phyloP scores from a whole-genome alignment of 345 rosid genomes.

The Corchorus capsularis region DNA sequence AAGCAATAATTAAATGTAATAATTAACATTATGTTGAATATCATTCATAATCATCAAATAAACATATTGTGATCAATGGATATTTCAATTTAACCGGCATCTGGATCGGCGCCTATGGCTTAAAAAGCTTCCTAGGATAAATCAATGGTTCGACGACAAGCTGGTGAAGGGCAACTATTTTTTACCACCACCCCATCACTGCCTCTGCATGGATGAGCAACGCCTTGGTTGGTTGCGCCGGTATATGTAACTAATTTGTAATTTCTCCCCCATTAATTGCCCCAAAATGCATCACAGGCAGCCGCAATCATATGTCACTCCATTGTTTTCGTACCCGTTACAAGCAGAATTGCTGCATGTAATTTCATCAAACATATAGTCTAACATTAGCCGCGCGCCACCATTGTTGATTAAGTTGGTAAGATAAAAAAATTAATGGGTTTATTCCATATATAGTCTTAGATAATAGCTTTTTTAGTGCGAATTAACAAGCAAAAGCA shows the following conservation, averaged over 20 bases:
- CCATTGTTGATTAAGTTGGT: too few relatives aligned
- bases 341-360: conserved; percentile 24
- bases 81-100: conserved; percentile 22
- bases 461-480: too few relatives aligned
- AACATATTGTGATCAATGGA: conserved; percentile 15
- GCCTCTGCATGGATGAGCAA: conserved; percentile 25
- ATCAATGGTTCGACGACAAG: conserved; percentile 28
- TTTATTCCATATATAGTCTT: too few relatives aligned
- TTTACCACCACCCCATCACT: conserved; percentile 9
- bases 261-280: background rate
- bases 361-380: background rate
- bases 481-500: too few relatives aligned
- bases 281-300: conserved; percentile 21
- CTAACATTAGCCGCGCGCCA: too few relatives aligned
- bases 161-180: conserved; percentile 26
- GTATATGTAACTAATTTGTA: conserved; percentile 12
- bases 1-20: too few relatives aligned
- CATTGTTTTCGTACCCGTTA: background rate
- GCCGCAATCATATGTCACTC: conserved; percentile 22
- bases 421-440: too few relatives aligned
- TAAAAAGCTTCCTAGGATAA: conserved; percentile 27
- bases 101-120: conserved; percentile 15
- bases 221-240: conserved; percentile 17
- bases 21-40: too few relatives aligned
- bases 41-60: background rate